Conservation (phyloP, 225 moss, liverwort and hornwort genomes). For the Antitrichia curtipendula region DNA sequence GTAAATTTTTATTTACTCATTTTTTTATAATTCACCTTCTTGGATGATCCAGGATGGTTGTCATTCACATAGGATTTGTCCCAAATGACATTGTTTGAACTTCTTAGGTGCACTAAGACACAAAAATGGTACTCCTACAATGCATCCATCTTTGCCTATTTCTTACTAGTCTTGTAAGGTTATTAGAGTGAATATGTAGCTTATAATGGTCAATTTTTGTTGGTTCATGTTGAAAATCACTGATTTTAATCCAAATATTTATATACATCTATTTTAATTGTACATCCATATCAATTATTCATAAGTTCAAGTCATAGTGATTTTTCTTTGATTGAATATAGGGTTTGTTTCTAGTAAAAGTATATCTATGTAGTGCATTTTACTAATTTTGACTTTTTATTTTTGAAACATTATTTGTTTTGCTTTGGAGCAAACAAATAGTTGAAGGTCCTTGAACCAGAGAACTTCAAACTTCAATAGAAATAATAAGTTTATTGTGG, state of each 20-base stretch:
- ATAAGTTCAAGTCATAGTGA: not conserved
- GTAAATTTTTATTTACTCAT: fast-evolving
- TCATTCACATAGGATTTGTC: not conserved
- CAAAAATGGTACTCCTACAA: not conserved
- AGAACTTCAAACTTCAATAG: not conserved
- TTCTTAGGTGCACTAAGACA: not conserved
- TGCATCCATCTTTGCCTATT: not conserved
- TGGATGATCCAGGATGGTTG: fast-evolving
- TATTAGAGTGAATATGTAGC: not conserved
- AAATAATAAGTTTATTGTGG: not conserved
- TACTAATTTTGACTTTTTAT: not conserved
- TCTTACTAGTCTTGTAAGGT: not conserved
- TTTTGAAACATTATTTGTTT: not conserved
- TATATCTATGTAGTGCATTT: not conserved
- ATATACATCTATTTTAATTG: not conserved
- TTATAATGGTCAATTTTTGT: not conserved
- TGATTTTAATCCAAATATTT: not conserved
- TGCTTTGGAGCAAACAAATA: not conserved
- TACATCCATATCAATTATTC: not conserved
- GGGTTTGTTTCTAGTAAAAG: not conserved
- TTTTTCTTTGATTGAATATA: not conserved
- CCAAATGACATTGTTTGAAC: not conserved
- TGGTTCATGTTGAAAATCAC: not conserved
- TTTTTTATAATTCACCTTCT: not conserved
- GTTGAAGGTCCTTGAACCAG: fast-evolving